Conservation (phyloP, 768 basidiomycete genomes). For the Psilocybe cyanescens region DNA sequence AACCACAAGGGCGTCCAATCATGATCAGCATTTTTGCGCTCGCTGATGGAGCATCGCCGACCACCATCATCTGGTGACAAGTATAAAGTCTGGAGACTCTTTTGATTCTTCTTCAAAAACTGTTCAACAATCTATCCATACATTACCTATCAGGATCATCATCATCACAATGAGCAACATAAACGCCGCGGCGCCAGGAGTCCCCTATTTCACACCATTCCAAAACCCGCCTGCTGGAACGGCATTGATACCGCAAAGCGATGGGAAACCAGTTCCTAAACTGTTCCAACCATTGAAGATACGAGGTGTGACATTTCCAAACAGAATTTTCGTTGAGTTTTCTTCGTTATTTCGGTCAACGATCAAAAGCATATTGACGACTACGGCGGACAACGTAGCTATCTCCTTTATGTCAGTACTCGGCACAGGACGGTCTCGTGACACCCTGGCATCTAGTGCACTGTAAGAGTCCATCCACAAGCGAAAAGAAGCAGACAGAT, state of each 20-base stretch:
- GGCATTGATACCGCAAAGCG: conserved; percentile 40
- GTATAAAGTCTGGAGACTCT: background rate
- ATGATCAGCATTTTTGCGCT: too few species aligned
- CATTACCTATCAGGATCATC: background rate
- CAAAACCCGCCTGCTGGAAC: conserved; percentile 46
- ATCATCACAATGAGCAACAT: conserved; percentile 1
- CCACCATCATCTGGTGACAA: too few species aligned
- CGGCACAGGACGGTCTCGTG: conserved; percentile 50
- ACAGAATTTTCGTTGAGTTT: conserved; percentile 48
- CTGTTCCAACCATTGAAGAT: conserved; percentile 57
- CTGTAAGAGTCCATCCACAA: conserved; percentile 10
- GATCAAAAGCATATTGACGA: background rate
- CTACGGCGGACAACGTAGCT: conserved; percentile 28
- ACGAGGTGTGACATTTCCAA: conserved; percentile 51
- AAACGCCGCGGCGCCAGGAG: conserved; percentile 42
- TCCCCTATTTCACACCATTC: conserved; percentile 47
- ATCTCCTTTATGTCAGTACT: conserved; percentile 64
- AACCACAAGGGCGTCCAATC: background rate
- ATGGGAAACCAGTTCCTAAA: conserved; percentile 32
- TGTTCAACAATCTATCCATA: background rate
- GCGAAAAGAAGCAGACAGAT: too few species aligned
- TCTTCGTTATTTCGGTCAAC: background rate
- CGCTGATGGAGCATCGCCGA: too few species aligned
- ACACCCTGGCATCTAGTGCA: conserved; percentile 62
- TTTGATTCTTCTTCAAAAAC: background rate